Evolutionary conservation across 202 grass and related monocot genomes (phyloP).

Genomic region (Musa balbisiana): DNA sequence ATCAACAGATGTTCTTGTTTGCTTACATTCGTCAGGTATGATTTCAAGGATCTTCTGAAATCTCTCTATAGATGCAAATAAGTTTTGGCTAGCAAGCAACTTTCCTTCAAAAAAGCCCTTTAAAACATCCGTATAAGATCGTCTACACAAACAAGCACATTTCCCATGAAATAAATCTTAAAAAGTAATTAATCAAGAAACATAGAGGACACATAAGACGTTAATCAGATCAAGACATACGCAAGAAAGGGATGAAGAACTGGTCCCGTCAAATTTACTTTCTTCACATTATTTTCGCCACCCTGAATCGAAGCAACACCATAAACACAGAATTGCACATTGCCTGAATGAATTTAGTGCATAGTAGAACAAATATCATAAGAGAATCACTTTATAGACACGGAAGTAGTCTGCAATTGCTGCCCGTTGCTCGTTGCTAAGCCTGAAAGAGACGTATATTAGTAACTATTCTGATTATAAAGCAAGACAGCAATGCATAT

Average conservation of each 20-base stretch:
- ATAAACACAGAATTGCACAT: constrained; percentile 14
- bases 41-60: constrained; percentile 69
- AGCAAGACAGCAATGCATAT: constrained; percentile 1
- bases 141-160: constrained; percentile 34
- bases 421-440: constrained; percentile 72
- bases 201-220: background rate
- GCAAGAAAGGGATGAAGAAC: constrained; percentile 85
- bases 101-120: constrained; percentile 73
- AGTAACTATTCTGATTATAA: constrained; percentile 12
- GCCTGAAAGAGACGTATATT: constrained; percentile 34
- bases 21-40: constrained; percentile 70
- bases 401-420: constrained; percentile 64
- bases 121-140: constrained; percentile 79
- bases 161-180: constrained; percentile 8
- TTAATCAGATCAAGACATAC: constrained; percentile 35
- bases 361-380: background rate
- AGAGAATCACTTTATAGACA: constrained; percentile 62
- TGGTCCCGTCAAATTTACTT: constrained; percentile 62
- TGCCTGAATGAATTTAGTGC: background rate
- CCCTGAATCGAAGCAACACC: constrained; percentile 35
- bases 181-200: background rate
- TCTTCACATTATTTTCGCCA: constrained; percentile 68
- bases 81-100: constrained; percentile 51
- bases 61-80: constrained; percentile 63
- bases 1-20: background rate